These are phyloP conservation scores for Chenopodium berlandieri DNA, from an alignment of 148 eudicot genomes.

Conservation along the genomic window DNA sequence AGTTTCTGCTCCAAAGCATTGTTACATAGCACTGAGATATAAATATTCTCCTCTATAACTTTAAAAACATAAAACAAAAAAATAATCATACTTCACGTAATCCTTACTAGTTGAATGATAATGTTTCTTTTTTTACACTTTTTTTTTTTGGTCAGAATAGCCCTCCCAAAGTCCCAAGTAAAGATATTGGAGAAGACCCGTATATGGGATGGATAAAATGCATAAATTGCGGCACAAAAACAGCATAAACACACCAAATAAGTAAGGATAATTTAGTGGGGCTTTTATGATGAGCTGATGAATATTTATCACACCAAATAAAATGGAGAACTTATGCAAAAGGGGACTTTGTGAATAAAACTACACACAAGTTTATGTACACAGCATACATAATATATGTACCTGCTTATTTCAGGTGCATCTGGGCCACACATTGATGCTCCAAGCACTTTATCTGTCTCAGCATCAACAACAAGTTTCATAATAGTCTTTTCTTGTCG, in stretches of 20 bases:
- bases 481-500: slow-evolving; percentile 87
- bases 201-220: neutral
- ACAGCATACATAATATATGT: neutral
- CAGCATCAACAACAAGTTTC: slow-evolving; percentile 93
- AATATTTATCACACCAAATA: neutral
- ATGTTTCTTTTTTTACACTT: neutral
- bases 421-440: slow-evolving; percentile 99
- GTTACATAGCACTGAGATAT: neutral
- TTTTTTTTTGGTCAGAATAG: too few relatives aligned
- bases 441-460: slow-evolving; percentile 92
- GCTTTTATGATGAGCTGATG: neutral
- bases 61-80: too few relatives aligned
- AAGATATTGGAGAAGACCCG: too few relatives aligned
- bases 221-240: neutral
- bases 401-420: slow-evolving; percentile 98
- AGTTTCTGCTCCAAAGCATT: neutral
- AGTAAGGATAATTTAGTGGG: neutral
- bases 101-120: neutral
- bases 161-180: neutral
- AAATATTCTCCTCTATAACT: neutral
- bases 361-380: neutral
- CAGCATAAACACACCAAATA: neutral
- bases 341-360: neutral
- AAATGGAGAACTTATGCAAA: neutral
- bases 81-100: neutral